Conservation (phyloP, 495 filamentous ascomycete species). For the Xylona heveae region DNA sequence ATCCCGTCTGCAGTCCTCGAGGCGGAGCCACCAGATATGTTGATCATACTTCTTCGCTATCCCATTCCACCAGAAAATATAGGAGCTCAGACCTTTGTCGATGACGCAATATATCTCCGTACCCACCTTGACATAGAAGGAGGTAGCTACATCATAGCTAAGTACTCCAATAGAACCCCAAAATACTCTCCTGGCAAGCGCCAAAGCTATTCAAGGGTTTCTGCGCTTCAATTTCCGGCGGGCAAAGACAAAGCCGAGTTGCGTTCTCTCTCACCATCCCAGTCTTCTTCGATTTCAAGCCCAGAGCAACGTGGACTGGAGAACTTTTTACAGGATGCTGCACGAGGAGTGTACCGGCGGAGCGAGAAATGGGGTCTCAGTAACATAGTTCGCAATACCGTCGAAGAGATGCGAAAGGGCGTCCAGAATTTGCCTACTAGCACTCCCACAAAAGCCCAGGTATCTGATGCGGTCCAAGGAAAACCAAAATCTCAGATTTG, state of each 20-base stretch:
- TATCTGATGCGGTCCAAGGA: conserved; percentile 9
- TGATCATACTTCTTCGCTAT: conserved; percentile 69
- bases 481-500: conserved; percentile 10
- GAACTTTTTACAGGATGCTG: conserved; percentile 63
- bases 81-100: conserved; percentile 54
- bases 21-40: conserved; percentile 64
- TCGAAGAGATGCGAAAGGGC: conserved; percentile 60
- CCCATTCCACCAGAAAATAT: conserved; percentile 35
- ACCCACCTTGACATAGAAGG: conserved; percentile 52
- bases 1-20: conserved; percentile 39
- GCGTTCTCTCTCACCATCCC: too few relatives aligned
- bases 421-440: conserved; percentile 40
- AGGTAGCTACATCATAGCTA: conserved; percentile 52
- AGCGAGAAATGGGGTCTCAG: conserved; percentile 78
- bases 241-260: too few relatives aligned
- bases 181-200: conserved; percentile 12
- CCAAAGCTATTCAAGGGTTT: conserved; percentile 13
- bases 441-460: conserved; percentile 14
- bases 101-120: conserved; percentile 72
- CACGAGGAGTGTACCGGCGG: conserved; percentile 58
- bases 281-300: too few relatives aligned
- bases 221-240: conserved; percentile 12
- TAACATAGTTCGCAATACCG: conserved; percentile 73
- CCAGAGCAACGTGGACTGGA: conserved; percentile 48
- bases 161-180: conserved; percentile 57